phyloP scores from a whole-genome alignment of 1,139 yeast genomes.

The Kurtzmaniella quercitrusa region DNA sequence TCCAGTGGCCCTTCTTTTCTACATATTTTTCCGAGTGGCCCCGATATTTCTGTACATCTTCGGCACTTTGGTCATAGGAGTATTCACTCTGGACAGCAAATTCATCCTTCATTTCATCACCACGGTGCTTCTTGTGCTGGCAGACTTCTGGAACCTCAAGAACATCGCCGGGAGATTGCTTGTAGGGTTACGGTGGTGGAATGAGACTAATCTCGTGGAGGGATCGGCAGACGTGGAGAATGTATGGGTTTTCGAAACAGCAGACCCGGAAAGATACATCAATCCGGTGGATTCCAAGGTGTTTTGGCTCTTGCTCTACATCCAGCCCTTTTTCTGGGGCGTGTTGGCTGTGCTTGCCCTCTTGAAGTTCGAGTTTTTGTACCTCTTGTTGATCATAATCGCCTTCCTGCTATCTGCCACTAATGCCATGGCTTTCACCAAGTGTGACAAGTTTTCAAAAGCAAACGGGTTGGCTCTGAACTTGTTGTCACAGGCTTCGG shows the following conservation, averaged over 20 bases:
- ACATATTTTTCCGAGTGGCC: conserved; percentile 56
- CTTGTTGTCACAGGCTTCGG: conserved; percentile 47
- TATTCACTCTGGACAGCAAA: conserved; percentile 40
- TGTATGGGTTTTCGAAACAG: conserved; percentile 86
- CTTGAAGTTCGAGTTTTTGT: conserved; percentile 71
- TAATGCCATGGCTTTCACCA: conserved; percentile 84
- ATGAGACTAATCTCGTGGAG: conserved; percentile 47
- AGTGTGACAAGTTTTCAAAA: conserved; percentile 85
- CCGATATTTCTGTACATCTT: conserved; percentile 66
- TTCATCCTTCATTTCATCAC: conserved; percentile 76
- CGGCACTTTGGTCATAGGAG: conserved; percentile 57
- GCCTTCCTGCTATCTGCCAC: conserved; percentile 71
- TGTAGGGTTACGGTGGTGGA: conserved; percentile 97
- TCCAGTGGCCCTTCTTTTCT: conserved; percentile 69
- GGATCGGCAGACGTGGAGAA: conserved; percentile 50
- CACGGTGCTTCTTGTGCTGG: conserved; percentile 69
- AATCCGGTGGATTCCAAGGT: conserved; percentile 89
- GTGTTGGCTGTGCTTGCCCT: conserved; percentile 72
- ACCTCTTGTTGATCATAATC: conserved; percentile 59
- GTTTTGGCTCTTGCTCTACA: conserved; percentile 79
- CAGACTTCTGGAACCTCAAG: conserved; percentile 92
- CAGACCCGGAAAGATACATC: conserved; percentile 74
- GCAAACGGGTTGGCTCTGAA: conserved; percentile 59
- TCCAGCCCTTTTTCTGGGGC: conserved; percentile 72
- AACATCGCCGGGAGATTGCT: conserved; percentile 85